Percentiles rank a stretch among this genome's conserved stretches.
Evolutionary conservation across 2,329 filamentous ascomycete species (phyloP).

Genomic region (Xylaria sp.): DNA sequence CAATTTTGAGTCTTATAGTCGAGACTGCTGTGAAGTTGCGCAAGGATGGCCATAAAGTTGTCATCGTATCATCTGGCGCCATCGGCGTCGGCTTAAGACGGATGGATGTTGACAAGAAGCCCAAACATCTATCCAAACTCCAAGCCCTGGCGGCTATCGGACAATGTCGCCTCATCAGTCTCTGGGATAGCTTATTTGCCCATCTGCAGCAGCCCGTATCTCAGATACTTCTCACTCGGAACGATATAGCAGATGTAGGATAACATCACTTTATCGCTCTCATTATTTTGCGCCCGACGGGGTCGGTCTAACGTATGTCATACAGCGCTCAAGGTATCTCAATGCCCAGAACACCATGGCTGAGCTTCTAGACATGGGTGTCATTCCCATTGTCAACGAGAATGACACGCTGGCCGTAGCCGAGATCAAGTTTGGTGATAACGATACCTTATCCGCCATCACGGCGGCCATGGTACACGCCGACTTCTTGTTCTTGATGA

Average conservation of each 20-base stretch:
- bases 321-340: constrained; percentile 85
- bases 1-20: constrained; percentile 90
- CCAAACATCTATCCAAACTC: constrained; percentile 88
- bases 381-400: constrained; percentile 98
- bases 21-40: constrained; percentile 89
- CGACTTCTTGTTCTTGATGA: constrained; percentile 98
- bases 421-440: constrained; percentile 99
- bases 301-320: constrained; percentile 26
- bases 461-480: constrained; percentile 97
- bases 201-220: constrained; percentile 91
- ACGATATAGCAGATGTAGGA: constrained; percentile 91
- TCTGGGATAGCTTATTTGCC: constrained; percentile 93
- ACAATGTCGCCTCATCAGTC: constrained; percentile 91
- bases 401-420: constrained; percentile 97
- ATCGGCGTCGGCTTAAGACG: constrained; percentile 92
- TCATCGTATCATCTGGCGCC: constrained; percentile 96
- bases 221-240: constrained; percentile 92
- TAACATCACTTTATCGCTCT: neutral
- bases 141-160: constrained; percentile 97
- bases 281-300: neutral
- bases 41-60: constrained; percentile 91
- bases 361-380: constrained; percentile 90
- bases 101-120: constrained; percentile 87
- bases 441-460: constrained; percentile 96
- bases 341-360: constrained; percentile 97